phyloP scores from a whole-genome alignment of 345 rosid genomes.

The Murraya paniculata region DNA sequence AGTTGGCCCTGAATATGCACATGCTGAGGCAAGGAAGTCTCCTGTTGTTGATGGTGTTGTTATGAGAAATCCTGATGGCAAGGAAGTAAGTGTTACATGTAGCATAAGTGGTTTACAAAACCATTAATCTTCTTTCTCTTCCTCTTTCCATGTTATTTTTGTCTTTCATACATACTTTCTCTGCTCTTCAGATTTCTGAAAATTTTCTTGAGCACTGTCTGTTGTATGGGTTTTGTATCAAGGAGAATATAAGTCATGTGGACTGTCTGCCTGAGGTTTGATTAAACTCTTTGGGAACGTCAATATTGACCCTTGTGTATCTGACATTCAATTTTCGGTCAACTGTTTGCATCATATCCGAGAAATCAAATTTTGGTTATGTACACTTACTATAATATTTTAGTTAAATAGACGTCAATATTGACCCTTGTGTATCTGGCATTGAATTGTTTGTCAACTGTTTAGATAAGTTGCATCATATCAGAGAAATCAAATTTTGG shows the following conservation, averaged over 20 bases:
- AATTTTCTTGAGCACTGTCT: neutral
- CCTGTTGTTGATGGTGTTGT: constrained; percentile 99
- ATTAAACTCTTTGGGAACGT: neutral
- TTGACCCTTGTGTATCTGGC: neutral
- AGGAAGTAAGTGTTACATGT: constrained; percentile 65
- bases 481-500: neutral
- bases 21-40: constrained; percentile 99
- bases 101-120: neutral
- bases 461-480: neutral
- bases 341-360: neutral
- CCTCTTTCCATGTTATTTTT: neutral
- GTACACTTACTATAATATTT: neutral
- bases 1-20: constrained; percentile 99
- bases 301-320: neutral
- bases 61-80: constrained; percentile 95
- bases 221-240: neutral
- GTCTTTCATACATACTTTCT: neutral
- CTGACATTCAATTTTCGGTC: neutral
- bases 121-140: neutral
- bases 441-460: neutral
- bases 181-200: neutral
- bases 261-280: neutral
- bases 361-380: neutral
- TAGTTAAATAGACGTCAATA: neutral
- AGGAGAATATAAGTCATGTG: neutral